Base-by-base conservation (phyloP, 768 basidiomycete genomes). In the Rhodotorula diobovata region DNA sequence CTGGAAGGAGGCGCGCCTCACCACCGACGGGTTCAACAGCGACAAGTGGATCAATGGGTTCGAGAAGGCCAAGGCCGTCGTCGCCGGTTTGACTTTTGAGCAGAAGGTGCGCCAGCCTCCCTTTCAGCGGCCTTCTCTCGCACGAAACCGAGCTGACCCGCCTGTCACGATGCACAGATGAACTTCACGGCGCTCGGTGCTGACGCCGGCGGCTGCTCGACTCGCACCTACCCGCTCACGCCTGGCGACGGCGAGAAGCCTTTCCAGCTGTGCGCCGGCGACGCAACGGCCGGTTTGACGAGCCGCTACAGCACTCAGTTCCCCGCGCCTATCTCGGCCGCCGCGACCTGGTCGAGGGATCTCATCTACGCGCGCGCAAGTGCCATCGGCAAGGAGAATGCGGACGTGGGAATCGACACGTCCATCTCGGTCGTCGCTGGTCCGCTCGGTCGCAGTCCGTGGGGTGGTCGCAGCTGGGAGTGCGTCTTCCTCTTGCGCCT, bases 291-390 rank as follows among this genome's bases (percentile, higher is more conserved):
- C 1, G 41, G 41, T 43, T 12, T 18, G 41, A 14, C 41, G 8
- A 43, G 41, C 41, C 37, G 56, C n/a, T 72, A 63, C 66, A 48
- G 41, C 18, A 46, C 56, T 16, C 66, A 72, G 34, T 75, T 93
- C 82, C 93, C 94, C 0, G 84, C 92, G n/a, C 89, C 86, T 0
- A 83, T 96, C 74, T 91, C 90, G 64, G 83, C 87, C 1, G 94
- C 91, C 10, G 84, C 91, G 12, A 90, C 93, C 84, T 92, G 79
- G 81, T 91, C 91, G 75, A 90, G 89, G 53, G 83, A 84, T 16
- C 83, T 95, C 45, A 87, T 95, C 66, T 89, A 91, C 62, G 81
- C 82, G 23, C 87, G 93, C 39, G 93, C 90, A 5, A 77, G 85
- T 8, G 87, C 85, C 54, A 89, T 96, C 86, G 93, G 92, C 32